Base-by-base conservation (phyloP, 2,329 filamentous ascomycete genomes). In the Penicillium sp. region DNA sequence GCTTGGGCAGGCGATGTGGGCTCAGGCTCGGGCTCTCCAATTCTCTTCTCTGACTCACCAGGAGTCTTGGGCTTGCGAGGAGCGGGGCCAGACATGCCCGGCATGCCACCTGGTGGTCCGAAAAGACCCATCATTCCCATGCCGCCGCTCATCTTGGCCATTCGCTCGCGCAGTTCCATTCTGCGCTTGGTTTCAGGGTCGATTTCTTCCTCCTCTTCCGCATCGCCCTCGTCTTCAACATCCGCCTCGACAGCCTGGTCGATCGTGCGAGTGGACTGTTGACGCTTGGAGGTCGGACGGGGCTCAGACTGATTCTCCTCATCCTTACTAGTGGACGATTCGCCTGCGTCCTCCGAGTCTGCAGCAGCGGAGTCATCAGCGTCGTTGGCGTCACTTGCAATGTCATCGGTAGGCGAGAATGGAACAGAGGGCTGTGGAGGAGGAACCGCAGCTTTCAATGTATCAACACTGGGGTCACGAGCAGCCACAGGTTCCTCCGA, bases 71-170 rank as follows among this genome's bases (percentile, higher is more conserved):
- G 74, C 62, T 80, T 82, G 57, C 76, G 75, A 41, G 74, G 46
- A 45, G 64, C 57, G 57, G 63, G 53, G 66, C 71, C 72, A 51
- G 79, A 75, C 72, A 86, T 79, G 27, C 69, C 64, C 13, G 84
- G 80, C 67, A 89, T 81, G 52, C 82, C 83, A 31, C 80, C 81
- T 30, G 84, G 82, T 16, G 81, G 80, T 14, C 88, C 89, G 68
- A 95, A 95, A 84, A 97, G 93, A 61, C 89, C 89, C 66, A 89
- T 84, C 86, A 97, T 95, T 39, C 89, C 89, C 89, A 95, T 95
- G 18, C 92, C 92, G 47, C 92, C 92, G 59, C 92, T 95, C 87
- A 99, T 93, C 73, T 95, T 96, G 38, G 93, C 93, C 89, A 99
- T 99, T 61, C 93, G 84, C 54, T 93, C 90, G 52, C 93, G 83